These are phyloP conservation scores for Hypericum androsaemum DNA, from an alignment of 345 rosid genomes.

Conservation along the genomic window DNA sequence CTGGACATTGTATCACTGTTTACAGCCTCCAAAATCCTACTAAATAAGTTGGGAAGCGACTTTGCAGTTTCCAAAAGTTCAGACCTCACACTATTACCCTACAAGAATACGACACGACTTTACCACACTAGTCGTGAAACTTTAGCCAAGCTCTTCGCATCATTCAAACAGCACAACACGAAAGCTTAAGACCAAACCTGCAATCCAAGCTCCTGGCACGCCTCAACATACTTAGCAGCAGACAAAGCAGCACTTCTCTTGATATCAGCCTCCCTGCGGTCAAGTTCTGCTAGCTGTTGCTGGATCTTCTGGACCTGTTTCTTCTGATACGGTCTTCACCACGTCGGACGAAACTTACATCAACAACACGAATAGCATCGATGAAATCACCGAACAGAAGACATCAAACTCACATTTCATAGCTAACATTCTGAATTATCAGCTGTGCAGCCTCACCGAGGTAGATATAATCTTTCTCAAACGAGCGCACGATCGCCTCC, in stretches of 20 bases:
- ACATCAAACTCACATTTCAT: conserved; percentile 66
- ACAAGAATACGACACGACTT: conserved; percentile 11
- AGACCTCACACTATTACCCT: conserved; percentile 84
- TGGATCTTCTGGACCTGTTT: conserved; percentile 94
- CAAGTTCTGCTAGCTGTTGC: conserved; percentile 80
- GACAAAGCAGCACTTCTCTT: conserved; percentile 76
- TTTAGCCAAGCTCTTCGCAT: conserved; percentile 11
- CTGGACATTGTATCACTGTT: conserved; percentile 54
- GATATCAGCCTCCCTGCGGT: conserved; percentile 85
- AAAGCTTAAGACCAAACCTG: conserved; percentile 37
- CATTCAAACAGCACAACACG: conserved; percentile 4
- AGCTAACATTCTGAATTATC: conserved; percentile 81
- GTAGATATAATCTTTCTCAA: conserved; percentile 76
- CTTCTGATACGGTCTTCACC: conserved; percentile 74
- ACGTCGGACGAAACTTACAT: conserved; percentile 10
- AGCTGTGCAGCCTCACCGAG: conserved; percentile 95
- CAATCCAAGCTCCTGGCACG: conserved; percentile 95
- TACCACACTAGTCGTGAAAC: conserved; percentile 8
- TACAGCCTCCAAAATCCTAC: conserved; percentile 61
- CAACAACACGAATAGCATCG: conserved; percentile 3
- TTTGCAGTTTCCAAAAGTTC: conserved; percentile 89
- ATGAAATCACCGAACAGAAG: conserved; percentile 4
- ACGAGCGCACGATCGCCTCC: conserved; percentile 75
- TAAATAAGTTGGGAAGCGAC: conserved; percentile 72
- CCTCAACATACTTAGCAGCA: conserved; percentile 74